phyloP scores from a whole-genome alignment of 306 rosid genomes.

The Medicago ruthenica region DNA sequence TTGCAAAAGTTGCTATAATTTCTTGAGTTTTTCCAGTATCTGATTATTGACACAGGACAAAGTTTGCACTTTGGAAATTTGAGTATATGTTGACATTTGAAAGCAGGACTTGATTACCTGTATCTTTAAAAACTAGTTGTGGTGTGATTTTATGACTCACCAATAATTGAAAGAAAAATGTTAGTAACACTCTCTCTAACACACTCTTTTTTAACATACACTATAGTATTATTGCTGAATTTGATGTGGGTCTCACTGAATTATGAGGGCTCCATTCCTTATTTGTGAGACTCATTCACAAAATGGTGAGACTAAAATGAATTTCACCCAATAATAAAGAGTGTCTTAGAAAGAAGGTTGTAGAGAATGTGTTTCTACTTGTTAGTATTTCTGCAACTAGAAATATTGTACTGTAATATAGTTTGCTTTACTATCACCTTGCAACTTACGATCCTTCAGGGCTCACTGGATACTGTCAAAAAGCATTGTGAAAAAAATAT shows the following conservation, averaged over 20 bases:
- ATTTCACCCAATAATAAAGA: neutral
- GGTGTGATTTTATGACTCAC: conserved; percentile 5
- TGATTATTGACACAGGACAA: conserved; percentile 9
- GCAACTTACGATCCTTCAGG: conserved; percentile 12
- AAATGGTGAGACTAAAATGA: neutral
- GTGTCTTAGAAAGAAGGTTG: neutral
- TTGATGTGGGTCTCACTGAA: neutral
- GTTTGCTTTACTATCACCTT: conserved; percentile 19
- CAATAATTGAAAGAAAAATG: conserved; percentile 26
- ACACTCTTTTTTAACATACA: neutral
- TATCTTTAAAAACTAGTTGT: conserved; percentile 13
- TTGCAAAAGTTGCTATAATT: conserved; percentile 16
- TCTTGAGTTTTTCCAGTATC: conserved; percentile 23
- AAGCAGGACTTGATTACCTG: conserved; percentile 16
- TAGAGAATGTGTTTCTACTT: neutral
- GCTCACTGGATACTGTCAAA: neutral
- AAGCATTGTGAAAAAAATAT: conserved; percentile 20
- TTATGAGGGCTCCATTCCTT: neutral
- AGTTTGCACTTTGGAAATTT: conserved; percentile 13
- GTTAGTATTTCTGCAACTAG: neutral
- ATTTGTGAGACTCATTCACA: neutral
- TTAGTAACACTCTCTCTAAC: neutral
- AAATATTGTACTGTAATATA: conserved; percentile 18
- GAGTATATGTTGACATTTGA: conserved; percentile 15
- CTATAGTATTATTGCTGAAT: neutral